Percentiles rank a stretch among this genome's conserved stretches.
Evolutionary conservation across 169 alveolate genomes (phyloP).

Genomic region (Sarcocystis neurona): DNA sequence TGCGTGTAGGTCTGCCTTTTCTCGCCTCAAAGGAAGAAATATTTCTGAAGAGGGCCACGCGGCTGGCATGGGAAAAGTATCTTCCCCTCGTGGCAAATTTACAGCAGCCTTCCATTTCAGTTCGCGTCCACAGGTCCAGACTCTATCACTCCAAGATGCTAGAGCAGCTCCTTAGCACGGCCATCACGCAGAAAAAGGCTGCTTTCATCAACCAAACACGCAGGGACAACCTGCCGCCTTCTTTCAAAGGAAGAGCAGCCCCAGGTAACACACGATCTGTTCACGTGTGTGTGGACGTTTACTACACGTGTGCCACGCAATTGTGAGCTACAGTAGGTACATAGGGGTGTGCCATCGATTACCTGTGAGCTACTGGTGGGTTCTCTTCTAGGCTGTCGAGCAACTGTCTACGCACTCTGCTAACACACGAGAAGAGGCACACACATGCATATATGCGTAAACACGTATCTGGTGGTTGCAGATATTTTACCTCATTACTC

Average conservation of each 20-base stretch:
- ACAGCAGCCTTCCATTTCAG: slow-evolving; percentile 32
- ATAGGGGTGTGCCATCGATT: no score
- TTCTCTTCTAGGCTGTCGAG: no score
- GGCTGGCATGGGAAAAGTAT: slow-evolving; percentile 45
- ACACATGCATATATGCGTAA: no score
- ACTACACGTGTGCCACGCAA: no score
- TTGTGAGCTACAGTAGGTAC: no score
- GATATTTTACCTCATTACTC: no score
- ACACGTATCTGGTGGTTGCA: no score
- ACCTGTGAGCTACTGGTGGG: no score
- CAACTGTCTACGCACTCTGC: no score
- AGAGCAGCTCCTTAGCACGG: not conserved
- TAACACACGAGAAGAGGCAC: no score
- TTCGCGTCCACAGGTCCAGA: slow-evolving; percentile 29
- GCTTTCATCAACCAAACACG: not conserved
- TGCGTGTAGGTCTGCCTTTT: slow-evolving; percentile 41
- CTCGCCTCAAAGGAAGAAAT: slow-evolving; percentile 11
- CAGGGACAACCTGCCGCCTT: slow-evolving; percentile 26
- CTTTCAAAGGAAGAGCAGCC: slow-evolving; percentile 18
- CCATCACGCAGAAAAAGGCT: not conserved
- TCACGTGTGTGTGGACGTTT: no score
- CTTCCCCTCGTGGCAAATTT: slow-evolving; percentile 33
- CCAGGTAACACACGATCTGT: no score
- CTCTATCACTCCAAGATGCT: slow-evolving; percentile 32
- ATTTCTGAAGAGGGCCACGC: not conserved